A percentile compares a stretch with the other conserved stretches of the same genome.
phyloP scores from a whole-genome alignment of 192 early-diverging fungal species.

The Umbelopsis isabellina region DNA sequence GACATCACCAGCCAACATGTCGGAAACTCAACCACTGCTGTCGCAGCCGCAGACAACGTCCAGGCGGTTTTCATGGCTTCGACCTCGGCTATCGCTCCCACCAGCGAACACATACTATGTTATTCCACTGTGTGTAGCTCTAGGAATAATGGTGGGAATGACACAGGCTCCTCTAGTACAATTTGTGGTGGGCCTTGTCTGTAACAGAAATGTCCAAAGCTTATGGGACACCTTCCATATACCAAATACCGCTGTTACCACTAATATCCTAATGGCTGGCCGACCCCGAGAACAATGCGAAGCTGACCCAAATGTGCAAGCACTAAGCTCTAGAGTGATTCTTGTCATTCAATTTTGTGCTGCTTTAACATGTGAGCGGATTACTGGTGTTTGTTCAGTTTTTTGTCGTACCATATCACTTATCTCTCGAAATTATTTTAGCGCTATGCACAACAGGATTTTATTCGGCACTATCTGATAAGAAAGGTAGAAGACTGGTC shows the following conservation, averaged over 20 bases:
- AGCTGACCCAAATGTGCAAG: neutral
- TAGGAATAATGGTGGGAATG: constrained; percentile 2
- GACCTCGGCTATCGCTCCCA: neutral
- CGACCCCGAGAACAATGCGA: constrained; percentile 14
- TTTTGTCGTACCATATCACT: neutral
- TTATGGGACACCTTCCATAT: constrained; percentile 4
- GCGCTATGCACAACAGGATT: constrained; percentile 16
- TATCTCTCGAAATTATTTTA: neutral
- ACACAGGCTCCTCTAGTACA: constrained; percentile 9
- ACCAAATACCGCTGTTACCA: constrained; percentile 1
- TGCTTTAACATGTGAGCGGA: neutral
- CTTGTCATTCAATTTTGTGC: constrained; percentile 12
- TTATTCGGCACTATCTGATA: constrained; percentile 11
- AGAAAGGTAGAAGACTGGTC: neutral
- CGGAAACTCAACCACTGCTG: constrained; percentile 13
- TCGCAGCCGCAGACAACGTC: neutral
- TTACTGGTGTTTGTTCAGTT: neutral
- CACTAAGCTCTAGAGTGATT: constrained; percentile 7
- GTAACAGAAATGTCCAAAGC: neutral
- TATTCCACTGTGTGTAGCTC: constrained; percentile 1
- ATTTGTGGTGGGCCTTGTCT: constrained; percentile 10
- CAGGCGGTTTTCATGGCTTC: neutral
- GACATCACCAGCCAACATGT: neutral
- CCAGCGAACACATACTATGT: constrained; percentile 9
- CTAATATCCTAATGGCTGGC: neutral